Evolutionary conservation across 495 filamentous ascomycete species (phyloP).

Genomic region (Talaromyces borbonicus): DNA sequence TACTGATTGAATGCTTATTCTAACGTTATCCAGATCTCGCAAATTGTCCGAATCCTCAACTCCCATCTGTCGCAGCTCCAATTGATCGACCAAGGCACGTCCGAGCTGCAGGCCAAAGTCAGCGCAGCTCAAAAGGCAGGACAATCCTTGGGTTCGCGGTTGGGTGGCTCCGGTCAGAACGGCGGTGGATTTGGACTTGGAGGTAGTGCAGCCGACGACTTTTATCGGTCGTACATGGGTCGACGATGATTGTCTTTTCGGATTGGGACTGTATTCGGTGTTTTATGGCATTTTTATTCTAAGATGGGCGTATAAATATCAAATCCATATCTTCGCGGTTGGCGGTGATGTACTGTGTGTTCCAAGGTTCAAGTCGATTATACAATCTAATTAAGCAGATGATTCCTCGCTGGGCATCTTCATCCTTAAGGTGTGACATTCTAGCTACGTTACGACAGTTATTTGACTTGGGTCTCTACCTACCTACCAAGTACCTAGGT

Average conservation of each 20-base stretch:
- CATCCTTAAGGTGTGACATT: too few relatives aligned
- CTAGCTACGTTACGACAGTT: too few relatives aligned
- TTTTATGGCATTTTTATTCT: too few relatives aligned
- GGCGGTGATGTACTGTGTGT: too few relatives aligned
- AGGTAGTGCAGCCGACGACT: conserved; percentile 62
- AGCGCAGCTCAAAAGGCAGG: conserved; percentile 64
- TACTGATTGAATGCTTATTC: conserved; percentile 7
- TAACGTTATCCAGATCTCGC: conserved; percentile 53
- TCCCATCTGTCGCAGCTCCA: conserved; percentile 81
- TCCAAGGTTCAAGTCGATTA: too few relatives aligned
- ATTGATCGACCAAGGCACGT: conserved; percentile 77
- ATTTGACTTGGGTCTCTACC: too few relatives aligned
- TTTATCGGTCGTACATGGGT: conserved; percentile 70
- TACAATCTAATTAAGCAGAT: too few relatives aligned
- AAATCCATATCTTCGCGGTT: too few relatives aligned
- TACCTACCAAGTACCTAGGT: too few relatives aligned
- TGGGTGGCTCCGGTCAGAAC: conserved; percentile 48
- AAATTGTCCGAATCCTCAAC: conserved; percentile 91
- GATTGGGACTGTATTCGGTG: background rate
- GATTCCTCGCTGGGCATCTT: too few relatives aligned
- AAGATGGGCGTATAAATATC: too few relatives aligned
- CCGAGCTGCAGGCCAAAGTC: conserved; percentile 71
- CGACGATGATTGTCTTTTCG: conserved; percentile 30
- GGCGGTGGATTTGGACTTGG: conserved; percentile 32
- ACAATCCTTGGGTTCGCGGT: conserved; percentile 54